Base-by-base conservation (phyloP, 1,284 basidiomycete species). In the Fistulinella staudtii region DNA sequence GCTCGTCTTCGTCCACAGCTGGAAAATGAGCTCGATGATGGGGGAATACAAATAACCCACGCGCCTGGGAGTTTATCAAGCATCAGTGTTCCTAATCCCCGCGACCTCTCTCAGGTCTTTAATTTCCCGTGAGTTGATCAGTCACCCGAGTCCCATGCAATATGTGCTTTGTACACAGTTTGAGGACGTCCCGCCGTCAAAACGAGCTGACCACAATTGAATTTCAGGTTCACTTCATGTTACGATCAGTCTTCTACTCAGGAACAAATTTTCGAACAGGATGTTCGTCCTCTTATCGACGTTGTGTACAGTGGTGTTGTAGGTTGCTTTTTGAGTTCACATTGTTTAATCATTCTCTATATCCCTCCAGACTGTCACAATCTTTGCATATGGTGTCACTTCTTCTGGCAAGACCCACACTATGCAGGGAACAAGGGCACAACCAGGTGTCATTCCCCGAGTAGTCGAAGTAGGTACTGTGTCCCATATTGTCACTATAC, bases 391-490 rank as follows among this genome's bases (percentile, higher is more conserved):
- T 61, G 86, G 86, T 8, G 86, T 89, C 14, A 89, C 86, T 6
- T 87, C 83, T 4, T 87, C 85, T 11, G 86, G 86, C 14, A 89
- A 89, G 69, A 88, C 86, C 0, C 80, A 89, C 63, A 92, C 89
- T 0, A 92, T 93, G 85, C 88, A 91, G 63, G 89, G 89, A 24
- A 80, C 75, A 4, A 70, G 65, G 30, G 42, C 67, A 0, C 71
- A 85, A 31, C 85, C 85, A 24, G 89, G 89, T 0, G 79, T 91
- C 39, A 90, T 91, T 49, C 85, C 85, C n/a, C 74, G 85, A 36
- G 79, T 81, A 2, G 80, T 90, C 15, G 64, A 78, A 57, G 86
- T 82, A 44, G 38, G 73, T 53, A 38, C 36, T 15, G 15, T 36
- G 31, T 17, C 35, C 21, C 37, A 43, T 46, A 37, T 30, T 6